phyloP scores from a whole-genome alignment of 768 basidiomycete genomes.

The Phallus indusiatus region DNA sequence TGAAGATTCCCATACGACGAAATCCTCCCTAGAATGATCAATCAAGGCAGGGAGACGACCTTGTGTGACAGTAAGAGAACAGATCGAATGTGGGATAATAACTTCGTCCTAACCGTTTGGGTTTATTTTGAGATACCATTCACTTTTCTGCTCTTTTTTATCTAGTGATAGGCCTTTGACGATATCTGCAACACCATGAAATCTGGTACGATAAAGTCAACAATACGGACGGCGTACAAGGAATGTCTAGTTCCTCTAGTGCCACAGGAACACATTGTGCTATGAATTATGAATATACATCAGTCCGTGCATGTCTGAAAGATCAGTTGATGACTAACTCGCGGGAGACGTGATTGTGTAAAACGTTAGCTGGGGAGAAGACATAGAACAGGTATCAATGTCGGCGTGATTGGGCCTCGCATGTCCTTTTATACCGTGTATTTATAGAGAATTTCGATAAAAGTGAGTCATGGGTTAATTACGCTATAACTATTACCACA shows the following conservation, averaged over 20 bases:
- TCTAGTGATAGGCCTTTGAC: slow-evolving; percentile 43
- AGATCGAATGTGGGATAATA: background rate
- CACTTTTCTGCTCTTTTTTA: slow-evolving; percentile 70
- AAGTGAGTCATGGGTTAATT: too few species aligned
- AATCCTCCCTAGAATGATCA: slow-evolving; percentile 39
- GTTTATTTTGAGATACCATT: slow-evolving; percentile 32
- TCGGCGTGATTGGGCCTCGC: too few species aligned
- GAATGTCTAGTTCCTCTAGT: background rate
- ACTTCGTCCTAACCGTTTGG: background rate
- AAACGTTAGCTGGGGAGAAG: background rate
- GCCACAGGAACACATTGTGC: background rate
- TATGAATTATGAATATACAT: background rate
- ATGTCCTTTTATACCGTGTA: too few species aligned
- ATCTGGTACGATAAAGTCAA: background rate
- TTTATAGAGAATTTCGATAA: too few species aligned
- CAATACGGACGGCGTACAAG: background rate
- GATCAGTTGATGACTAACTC: background rate
- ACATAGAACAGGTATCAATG: background rate
- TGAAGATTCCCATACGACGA: slow-evolving; percentile 20
- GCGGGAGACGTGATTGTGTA: background rate
- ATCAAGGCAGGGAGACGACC: slow-evolving; percentile 58
- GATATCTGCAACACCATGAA: background rate
- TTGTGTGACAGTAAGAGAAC: background rate
- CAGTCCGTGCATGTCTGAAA: too few species aligned
- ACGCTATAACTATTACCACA: too few species aligned